A percentile compares a stretch with the other conserved stretches of the same genome.
Evolutionary conservation across 2,329 filamentous ascomycete genomes (phyloP).

Genomic region (Chrysoporthe deuterocubensis): DNA sequence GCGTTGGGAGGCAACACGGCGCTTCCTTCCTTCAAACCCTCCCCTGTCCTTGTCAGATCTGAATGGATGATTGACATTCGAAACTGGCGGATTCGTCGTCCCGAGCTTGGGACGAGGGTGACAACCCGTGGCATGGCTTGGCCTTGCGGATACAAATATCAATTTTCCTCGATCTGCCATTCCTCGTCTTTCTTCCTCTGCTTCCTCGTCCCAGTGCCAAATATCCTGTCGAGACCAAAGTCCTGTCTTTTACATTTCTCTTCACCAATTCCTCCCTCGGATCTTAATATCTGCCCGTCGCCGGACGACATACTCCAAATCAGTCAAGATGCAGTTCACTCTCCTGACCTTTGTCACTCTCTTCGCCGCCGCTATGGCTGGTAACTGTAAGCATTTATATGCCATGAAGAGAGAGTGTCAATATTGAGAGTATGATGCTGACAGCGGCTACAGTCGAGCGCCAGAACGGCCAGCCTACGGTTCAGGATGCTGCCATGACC

Average conservation of each 20-base stretch:
- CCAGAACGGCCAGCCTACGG: constrained; percentile 33
- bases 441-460: neutral
- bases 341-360: constrained; percentile 51
- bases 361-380: constrained; percentile 50
- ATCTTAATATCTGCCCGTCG: constrained; percentile 48
- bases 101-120: constrained; percentile 26
- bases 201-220: constrained; percentile 21
- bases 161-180: constrained; percentile 22
- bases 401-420: neutral
- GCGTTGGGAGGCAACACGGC: neutral
- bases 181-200: constrained; percentile 13
- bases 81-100: constrained; percentile 25
- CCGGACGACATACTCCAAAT: constrained; percentile 51
- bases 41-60: constrained; percentile 13
- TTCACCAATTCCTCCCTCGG: constrained; percentile 28
- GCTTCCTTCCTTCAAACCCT: neutral
- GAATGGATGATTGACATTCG: constrained; percentile 24
- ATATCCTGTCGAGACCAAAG: constrained; percentile 19
- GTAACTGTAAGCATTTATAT: neutral
- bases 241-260: constrained; percentile 35
- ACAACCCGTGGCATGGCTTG: constrained; percentile 14
- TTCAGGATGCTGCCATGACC: constrained; percentile 52
- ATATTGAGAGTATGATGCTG: neutral
- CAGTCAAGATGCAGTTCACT: constrained; percentile 54
- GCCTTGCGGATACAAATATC: constrained; percentile 30